Conservation (phyloP, 2,329 filamentous ascomycete genomes). For the Davidsoniella eucalypti region DNA sequence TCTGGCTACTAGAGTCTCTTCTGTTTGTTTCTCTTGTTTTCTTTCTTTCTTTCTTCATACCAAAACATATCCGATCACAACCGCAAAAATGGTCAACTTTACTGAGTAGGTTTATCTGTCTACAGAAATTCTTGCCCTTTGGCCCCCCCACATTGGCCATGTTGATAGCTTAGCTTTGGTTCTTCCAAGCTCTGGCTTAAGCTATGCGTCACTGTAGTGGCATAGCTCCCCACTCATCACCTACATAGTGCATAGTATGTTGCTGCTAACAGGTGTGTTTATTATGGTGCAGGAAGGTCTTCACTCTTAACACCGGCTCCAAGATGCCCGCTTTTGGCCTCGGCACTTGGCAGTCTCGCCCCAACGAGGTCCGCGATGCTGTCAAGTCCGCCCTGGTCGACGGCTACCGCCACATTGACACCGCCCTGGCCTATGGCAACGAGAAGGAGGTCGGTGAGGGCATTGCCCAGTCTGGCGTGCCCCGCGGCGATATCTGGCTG, state of each 20-base stretch:
- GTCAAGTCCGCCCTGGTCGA: conserved; percentile 51
- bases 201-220: not conserved
- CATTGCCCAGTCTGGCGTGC: conserved; percentile 45
- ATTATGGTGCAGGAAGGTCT: conserved; percentile 23
- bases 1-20: not conserved
- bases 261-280: not conserved
- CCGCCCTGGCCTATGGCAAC: conserved; percentile 63
- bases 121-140: too few species aligned
- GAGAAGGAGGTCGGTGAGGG: conserved; percentile 51
- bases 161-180: too few species aligned
- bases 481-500: conserved; percentile 50
- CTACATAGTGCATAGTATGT: not conserved
- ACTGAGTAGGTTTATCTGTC: not conserved
- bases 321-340: conserved; percentile 64
- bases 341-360: conserved; percentile 63
- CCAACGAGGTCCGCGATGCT: conserved; percentile 51
- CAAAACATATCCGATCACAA: not conserved
- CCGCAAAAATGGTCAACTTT: conserved; percentile 4
- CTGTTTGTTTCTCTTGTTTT: not conserved
- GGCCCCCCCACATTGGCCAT: too few species aligned
- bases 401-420: conserved; percentile 63
- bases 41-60: not conserved
- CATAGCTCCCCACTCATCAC: not conserved
- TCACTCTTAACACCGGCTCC: conserved; percentile 57
- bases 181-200: too few species aligned